Percentiles rank a stretch among this genome's conserved stretches.
phyloP scores from a whole-genome alignment of 441 rosid species.

The Bruguiera hainesii region DNA sequence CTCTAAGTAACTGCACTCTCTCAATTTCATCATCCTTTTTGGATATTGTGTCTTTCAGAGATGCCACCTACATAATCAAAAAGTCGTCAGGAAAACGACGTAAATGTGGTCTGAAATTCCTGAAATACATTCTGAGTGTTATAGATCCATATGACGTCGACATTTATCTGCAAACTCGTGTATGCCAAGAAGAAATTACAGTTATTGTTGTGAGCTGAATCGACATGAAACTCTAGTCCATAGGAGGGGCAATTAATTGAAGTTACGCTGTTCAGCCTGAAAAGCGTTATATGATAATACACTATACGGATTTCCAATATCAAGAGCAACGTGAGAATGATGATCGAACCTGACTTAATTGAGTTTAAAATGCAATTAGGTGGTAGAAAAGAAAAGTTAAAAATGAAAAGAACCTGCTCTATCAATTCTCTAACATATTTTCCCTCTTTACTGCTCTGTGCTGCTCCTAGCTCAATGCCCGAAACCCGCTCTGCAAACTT shows the following conservation, averaged over 20 bases:
- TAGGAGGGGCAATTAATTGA: no score
- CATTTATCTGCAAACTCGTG: no score
- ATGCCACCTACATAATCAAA: constrained; percentile 51
- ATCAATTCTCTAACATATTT: constrained; percentile 82
- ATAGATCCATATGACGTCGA: no score
- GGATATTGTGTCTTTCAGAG: constrained; percentile 65
- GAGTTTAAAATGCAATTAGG: neutral
- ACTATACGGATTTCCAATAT: no score
- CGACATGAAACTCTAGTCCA: no score
- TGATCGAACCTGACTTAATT: no score
- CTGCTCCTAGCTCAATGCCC: constrained; percentile 95
- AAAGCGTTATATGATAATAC: no score
- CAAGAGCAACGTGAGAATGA: no score
- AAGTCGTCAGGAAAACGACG: neutral
- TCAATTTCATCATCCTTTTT: constrained; percentile 82
- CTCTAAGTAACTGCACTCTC: constrained; percentile 46
- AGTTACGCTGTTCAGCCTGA: no score
- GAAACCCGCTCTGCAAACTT: constrained; percentile 95
- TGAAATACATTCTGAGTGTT: no score
- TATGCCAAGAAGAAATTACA: no score
- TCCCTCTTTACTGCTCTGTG: constrained; percentile 75
- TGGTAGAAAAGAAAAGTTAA: neutral
- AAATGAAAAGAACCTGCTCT: constrained; percentile 57
- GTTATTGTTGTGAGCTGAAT: no score
- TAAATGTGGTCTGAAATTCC: neutral